Base-by-base conservation (phyloP, 306 rosid genomes). In the Rubus idaeus region DNA sequence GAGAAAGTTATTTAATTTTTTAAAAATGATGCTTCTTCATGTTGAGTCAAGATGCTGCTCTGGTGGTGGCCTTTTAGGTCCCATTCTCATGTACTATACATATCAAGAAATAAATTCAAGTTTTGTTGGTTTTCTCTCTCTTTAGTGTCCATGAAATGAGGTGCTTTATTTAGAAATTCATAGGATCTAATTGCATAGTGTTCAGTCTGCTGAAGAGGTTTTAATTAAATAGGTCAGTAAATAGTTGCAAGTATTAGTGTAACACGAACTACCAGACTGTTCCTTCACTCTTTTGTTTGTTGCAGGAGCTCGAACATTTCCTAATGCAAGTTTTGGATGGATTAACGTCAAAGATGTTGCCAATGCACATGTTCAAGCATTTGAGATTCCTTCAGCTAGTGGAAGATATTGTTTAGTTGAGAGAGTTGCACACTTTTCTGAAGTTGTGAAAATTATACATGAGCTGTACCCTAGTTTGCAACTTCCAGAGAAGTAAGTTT, bases 281-380 rank as follows among this genome's bases (percentile, higher is more conserved):
- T 53, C 41, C n/a, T 9, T 73, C 6, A 35, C 23, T 23, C 47
- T 17, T 42, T 75, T 81, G 61, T 78, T 78, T 61, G 78, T 73
- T 82, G 82, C 82, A 91, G 98, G 97, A 77, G 69, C 85, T 49
- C 77, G 75, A 66, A 84, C 84, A 60, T 91, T 76, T 83, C 87
- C 83, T 23, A 90, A 94, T 73, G 14, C 3, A 10, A 35, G 76
- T 67, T 44, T 77, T 55, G 93, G 93, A 75, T 94, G 90, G 97
- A 81, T 91, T 35, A 62, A 91, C 49, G 96, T 94, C 46, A 94
- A 86, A 81, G 96, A 94, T 80, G 98, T 90, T 68, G 94, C 94
- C 40, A 71, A 82, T 2, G 96, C 98, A 8, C 98, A 94, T 77
- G 80, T 91, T 79, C 83, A 61, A 63, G 97, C 97, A 14, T 94